Evolutionary conservation across 2,329 filamentous ascomycete species (phyloP), one percentile per base, ranked within the genome.

Genomic region (Graphium sp.): DNA sequence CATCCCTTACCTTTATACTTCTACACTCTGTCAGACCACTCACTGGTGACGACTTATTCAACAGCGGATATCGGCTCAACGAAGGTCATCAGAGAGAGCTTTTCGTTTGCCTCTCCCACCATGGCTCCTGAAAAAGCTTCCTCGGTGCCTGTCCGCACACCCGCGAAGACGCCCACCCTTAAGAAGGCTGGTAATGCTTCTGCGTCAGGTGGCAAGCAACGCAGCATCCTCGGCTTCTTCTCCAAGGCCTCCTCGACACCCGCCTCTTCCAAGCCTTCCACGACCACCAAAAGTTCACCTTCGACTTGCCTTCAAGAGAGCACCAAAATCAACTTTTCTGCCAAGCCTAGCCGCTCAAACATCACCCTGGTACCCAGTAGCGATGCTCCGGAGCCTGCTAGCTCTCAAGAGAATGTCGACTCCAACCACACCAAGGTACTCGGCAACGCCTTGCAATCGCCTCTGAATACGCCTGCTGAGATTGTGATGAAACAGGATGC

Each of bases 341-440:
- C 35, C 28, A 44, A 63, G 41, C 55, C 56, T 13, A 56, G 50
- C n/a, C 62, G 62, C 28, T 53, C 53, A 21, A 60, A 60, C 33
- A 55, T 75, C 33, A 85, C 82, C 0, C 82, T 83, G 5, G 66
- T 77, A 5, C 77, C 83, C 5, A 92, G 81, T 49, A 91, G 83
- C 50, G 82, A 91, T 50, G 66, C 65, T 20, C 48, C 70, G 16
- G 71, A 76, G 30, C 72, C 72, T 14, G 60, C 64, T 1, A 78
- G 73, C 48, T 77, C 75, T 1, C 72, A 80, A 36, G 71, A 78
- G 40, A 74, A 77, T 36, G 59, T 68, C 32, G 57, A 58, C 31
- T 46, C 47, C 24, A 31, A 32, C 26, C 41, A 53, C 36, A 52
- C 53, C 33, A 49, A 48, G 23, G 38, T 43, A 35, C 61, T 65